phyloP scores from a whole-genome alignment of 2,329 filamentous ascomycete genomes.

The Xylariaceae sp. region DNA sequence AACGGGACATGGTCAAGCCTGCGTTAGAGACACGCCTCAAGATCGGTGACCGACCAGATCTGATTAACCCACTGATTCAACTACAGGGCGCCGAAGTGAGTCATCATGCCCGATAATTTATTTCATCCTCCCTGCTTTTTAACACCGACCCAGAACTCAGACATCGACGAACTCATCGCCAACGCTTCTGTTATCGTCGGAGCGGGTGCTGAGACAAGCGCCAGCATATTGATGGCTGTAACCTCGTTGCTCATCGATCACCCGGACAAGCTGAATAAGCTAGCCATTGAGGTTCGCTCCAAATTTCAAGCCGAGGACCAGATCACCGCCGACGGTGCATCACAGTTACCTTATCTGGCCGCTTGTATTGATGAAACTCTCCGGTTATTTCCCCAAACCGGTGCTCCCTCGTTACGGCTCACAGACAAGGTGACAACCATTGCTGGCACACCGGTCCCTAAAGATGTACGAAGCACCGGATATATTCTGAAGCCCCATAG shows the following conservation, averaged over 20 bases:
- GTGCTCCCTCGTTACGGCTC: slow-evolving; percentile 13
- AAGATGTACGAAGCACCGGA: slow-evolving; percentile 2
- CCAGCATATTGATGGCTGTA: slow-evolving; percentile 33
- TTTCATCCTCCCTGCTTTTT: background rate
- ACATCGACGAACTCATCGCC: slow-evolving; percentile 6
- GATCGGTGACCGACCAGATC: slow-evolving; percentile 1
- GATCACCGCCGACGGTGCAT: slow-evolving; percentile 27
- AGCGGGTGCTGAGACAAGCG: slow-evolving; percentile 45
- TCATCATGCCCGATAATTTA: background rate
- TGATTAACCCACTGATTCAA: slow-evolving; percentile 4
- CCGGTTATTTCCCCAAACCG: slow-evolving; percentile 35
- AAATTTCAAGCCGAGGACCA: slow-evolving; percentile 36
- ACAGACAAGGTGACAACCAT: slow-evolving; percentile 9
- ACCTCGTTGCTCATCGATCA: slow-evolving; percentile 38
- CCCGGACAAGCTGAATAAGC: slow-evolving; percentile 33
- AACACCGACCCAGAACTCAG: slow-evolving; percentile 6
- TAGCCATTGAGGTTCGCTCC: slow-evolving; percentile 39
- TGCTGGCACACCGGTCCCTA: slow-evolving; percentile 11
- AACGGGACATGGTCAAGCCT: slow-evolving; percentile 3
- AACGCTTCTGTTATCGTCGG: slow-evolving; percentile 32
- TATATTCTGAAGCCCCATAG: background rate
- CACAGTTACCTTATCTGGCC: slow-evolving; percentile 30
- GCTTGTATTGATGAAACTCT: slow-evolving; percentile 35
- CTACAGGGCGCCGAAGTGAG: background rate
- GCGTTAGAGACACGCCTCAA: background rate